Conservation (phyloP, 352 stramenopile genomes). For the Phytophthora lateralis region DNA sequence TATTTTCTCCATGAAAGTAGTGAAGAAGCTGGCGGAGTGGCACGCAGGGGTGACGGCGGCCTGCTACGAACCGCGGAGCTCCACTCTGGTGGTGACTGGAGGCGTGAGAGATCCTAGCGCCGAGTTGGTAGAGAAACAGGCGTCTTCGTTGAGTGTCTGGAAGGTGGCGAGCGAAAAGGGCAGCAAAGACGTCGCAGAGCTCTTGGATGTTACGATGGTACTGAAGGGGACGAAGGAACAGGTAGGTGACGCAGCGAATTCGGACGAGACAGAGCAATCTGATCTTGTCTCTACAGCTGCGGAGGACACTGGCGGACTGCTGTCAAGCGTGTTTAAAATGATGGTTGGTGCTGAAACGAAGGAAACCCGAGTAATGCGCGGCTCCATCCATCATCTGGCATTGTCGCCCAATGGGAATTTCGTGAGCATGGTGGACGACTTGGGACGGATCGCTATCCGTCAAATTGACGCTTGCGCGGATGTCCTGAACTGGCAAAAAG, state of each 20-base stretch:
- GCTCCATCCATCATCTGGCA: slow-evolving; percentile 50
- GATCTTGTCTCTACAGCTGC: not conserved
- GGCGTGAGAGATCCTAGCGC: slow-evolving; percentile 61
- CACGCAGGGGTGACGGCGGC: slow-evolving; percentile 56
- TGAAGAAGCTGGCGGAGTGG: slow-evolving; percentile 62
- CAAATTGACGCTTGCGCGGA: slow-evolving; percentile 70
- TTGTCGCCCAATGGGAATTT: slow-evolving; percentile 56
- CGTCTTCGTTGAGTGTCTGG: slow-evolving; percentile 76
- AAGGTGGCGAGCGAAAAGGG: slow-evolving; percentile 37
- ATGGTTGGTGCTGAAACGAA: slow-evolving; percentile 35
- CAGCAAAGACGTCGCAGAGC: slow-evolving; percentile 48
- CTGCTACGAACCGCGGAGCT: slow-evolving; percentile 42
- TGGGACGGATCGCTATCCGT: slow-evolving; percentile 51
- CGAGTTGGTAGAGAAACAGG: slow-evolving; percentile 48
- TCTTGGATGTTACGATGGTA: slow-evolving; percentile 78
- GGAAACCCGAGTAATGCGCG: slow-evolving; percentile 21
- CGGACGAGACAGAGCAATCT: not conserved
- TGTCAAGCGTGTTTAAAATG: slow-evolving; percentile 44
- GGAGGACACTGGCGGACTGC: slow-evolving; percentile 20
- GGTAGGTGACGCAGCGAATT: not conserved
- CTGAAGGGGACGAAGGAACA: slow-evolving; percentile 32
- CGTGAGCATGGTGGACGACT: slow-evolving; percentile 58
- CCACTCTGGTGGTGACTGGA: slow-evolving; percentile 59
- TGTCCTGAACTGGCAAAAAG: slow-evolving; percentile 57
- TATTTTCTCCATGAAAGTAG: slow-evolving; percentile 44